Conservation (phyloP, 176 grass and related monocot species). For the Poa pratensis region DNA sequence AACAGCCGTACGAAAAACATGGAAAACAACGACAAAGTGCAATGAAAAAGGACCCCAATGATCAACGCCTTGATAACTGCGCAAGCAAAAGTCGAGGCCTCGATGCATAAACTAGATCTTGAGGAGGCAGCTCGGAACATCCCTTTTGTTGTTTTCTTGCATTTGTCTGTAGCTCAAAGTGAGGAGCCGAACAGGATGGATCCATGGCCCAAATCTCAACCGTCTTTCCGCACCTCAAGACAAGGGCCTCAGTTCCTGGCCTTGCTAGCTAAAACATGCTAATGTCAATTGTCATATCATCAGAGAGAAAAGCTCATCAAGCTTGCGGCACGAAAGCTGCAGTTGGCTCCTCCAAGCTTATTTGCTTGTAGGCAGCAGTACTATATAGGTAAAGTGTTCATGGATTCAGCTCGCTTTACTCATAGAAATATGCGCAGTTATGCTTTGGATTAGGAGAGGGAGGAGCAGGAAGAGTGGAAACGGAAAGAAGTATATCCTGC, state of each 20-base stretch:
- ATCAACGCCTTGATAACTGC: constrained; percentile 46
- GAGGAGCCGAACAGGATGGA: constrained; percentile 37
- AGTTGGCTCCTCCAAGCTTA: constrained; percentile 29
- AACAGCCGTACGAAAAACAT: constrained; percentile 29
- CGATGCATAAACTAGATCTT: constrained; percentile 54
- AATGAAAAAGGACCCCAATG: constrained; percentile 16
- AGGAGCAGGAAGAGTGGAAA: constrained; percentile 15
- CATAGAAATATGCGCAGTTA: constrained; percentile 42
- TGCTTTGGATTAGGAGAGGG: constrained; percentile 14
- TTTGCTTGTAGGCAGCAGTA: constrained; percentile 29
- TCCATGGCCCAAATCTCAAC: constrained; percentile 51
- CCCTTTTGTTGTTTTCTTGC: constrained; percentile 42
- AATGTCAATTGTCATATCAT: constrained; percentile 16
- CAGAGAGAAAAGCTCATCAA: constrained; percentile 18
- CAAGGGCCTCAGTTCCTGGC: constrained; percentile 56
- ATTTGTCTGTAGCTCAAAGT: constrained; percentile 52
- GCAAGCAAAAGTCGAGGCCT: constrained; percentile 29
- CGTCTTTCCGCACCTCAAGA: constrained; percentile 44
- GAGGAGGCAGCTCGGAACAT: constrained; percentile 46
- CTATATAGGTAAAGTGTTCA: constrained; percentile 12
- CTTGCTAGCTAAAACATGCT: not conserved
- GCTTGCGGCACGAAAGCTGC: constrained; percentile 42
- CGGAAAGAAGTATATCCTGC: constrained; percentile 31
- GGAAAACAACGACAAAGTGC: constrained; percentile 25
- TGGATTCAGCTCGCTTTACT: constrained; percentile 32